Evolutionary conservation across 495 filamentous ascomycete species (phyloP), one percentile per base, ranked within the genome.

Genomic region (Podospora tetraspora): DNA sequence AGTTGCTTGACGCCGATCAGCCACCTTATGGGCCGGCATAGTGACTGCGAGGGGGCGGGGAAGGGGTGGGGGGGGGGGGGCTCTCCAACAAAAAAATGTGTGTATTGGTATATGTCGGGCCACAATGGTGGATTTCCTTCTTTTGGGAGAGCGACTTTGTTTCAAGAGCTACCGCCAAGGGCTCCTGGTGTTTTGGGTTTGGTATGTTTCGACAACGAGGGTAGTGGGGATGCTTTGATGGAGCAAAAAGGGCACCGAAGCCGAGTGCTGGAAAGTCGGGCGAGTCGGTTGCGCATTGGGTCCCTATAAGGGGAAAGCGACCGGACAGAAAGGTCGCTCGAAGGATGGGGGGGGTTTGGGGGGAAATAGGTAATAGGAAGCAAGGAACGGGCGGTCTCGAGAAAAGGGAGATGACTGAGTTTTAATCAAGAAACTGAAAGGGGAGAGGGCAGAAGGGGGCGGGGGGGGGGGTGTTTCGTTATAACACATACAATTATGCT

Each of bases 1-100:
- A 60, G 24, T 69, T 78, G 72, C 74, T 77, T 66, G 71, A 61
- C 25, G 59, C 70, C 0, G 63, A 24, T 19, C 52, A 23, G 23
- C n/a, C 24, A 61, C 19, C 12, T 29, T 43, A 52, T n/a, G 43
- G 13, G 16, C 16, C 37, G 13, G 37, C 37, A 3, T 43, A 43
- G 37, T 1, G 34, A 6, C 4, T 27, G 27, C 3, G 27, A 2
- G 32, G 10, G 11, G 32, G 12, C 3, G 10, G 12, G 32, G 12
- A 2, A 3, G 3, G 37, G 13, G 37, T 1, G 4, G 13, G 37
- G 13, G 37, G 6, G 4, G 13, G 37, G 0, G 32, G 1, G 11
- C 11, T 10, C 11, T 43, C 13, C 1, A 19, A 43, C 13, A 16
- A 43, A 25, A 25, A 25, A 25, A 25, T 9, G 29, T 34, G 32